These are phyloP conservation scores for Beauveria caledonica DNA, from an alignment of 2,329 filamentous ascomycete species.

Conservation along the genomic window DNA sequence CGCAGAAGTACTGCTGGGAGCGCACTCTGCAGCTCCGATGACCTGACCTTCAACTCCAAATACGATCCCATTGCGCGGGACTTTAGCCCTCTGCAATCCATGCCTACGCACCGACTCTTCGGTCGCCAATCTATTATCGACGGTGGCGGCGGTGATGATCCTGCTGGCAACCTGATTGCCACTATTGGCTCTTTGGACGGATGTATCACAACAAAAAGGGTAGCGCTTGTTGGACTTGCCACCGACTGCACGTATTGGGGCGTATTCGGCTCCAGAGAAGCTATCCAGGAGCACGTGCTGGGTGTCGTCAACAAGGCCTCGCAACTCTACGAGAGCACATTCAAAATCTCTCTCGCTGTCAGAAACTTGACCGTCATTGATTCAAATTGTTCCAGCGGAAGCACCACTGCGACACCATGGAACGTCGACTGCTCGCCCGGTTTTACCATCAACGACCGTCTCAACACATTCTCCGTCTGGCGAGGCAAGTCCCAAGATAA, in stretches of 20 bases:
- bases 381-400: constrained; percentile 61
- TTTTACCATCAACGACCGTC: constrained; percentile 61
- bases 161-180: constrained; percentile 65
- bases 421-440: constrained; percentile 65
- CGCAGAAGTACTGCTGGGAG: constrained; percentile 35
- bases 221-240: constrained; percentile 84
- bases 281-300: constrained; percentile 66
- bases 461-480: constrained; percentile 87
- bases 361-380: constrained; percentile 76
- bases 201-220: constrained; percentile 82
- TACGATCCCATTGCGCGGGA: constrained; percentile 55
- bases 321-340: constrained; percentile 77
- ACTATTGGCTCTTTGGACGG: constrained; percentile 78
- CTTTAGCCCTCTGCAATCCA: constrained; percentile 48
- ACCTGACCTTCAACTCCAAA: constrained; percentile 69
- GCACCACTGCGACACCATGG: constrained; percentile 65
- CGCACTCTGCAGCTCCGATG: constrained; percentile 61
- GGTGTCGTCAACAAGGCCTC: constrained; percentile 79
- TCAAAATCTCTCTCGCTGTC: constrained; percentile 90
- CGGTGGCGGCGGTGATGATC: constrained; percentile 62
- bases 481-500: constrained; percentile 66
- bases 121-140: constrained; percentile 61
- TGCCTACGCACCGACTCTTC: constrained; percentile 59
- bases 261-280: constrained; percentile 57
- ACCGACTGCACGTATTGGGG: constrained; percentile 86